These are phyloP conservation scores for Loxodes magnus DNA, from an alignment of 73 alveolate species.

Conservation along the genomic window DNA sequence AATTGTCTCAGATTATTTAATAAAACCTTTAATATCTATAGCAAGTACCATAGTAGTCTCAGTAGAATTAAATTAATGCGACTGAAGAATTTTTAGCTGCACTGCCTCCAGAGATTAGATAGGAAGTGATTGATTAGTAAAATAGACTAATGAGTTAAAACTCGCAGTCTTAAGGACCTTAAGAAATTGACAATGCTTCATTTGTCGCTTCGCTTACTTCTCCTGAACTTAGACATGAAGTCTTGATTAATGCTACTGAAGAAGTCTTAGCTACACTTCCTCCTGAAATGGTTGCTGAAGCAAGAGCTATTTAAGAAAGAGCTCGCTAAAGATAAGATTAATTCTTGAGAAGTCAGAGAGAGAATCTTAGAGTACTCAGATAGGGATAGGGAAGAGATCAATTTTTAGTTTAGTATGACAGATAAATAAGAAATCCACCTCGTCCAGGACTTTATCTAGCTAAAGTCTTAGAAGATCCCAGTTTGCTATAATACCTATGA, in stretches of 20 bases:
- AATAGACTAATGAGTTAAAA: conserved; percentile 11
- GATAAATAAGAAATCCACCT: too few relatives aligned
- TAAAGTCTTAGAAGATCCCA: too few relatives aligned
- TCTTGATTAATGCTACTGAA: conserved; percentile 29
- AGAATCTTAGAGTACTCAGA: too few relatives aligned
- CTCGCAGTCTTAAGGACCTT: too few relatives aligned
- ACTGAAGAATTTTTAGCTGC: conserved; percentile 3
- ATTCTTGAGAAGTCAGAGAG: too few relatives aligned
- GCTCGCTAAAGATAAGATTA: too few relatives aligned
- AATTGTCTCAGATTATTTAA: too few relatives aligned
- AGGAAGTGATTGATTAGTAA: background rate
- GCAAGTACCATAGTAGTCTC: background rate
- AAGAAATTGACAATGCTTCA: conserved; percentile 44
- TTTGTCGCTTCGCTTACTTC: conserved; percentile 37
- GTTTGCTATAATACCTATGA: too few relatives aligned
- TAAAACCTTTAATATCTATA: too few relatives aligned
- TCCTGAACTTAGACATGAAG: conserved; percentile 42
- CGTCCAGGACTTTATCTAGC: too few relatives aligned
- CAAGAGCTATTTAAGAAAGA: conserved; percentile 26
- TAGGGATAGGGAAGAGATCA: too few relatives aligned
- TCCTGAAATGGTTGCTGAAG: conserved; percentile 42
- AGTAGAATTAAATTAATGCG: background rate
- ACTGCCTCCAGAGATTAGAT: conserved; percentile 5
- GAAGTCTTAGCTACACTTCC: conserved; percentile 30
- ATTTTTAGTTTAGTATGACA: too few relatives aligned